Percentiles rank a stretch among this genome's conserved stretches.
Evolutionary conservation across 2,329 filamentous ascomycete genomes (phyloP).

Genomic region (Neofusicoccum laricinum): DNA sequence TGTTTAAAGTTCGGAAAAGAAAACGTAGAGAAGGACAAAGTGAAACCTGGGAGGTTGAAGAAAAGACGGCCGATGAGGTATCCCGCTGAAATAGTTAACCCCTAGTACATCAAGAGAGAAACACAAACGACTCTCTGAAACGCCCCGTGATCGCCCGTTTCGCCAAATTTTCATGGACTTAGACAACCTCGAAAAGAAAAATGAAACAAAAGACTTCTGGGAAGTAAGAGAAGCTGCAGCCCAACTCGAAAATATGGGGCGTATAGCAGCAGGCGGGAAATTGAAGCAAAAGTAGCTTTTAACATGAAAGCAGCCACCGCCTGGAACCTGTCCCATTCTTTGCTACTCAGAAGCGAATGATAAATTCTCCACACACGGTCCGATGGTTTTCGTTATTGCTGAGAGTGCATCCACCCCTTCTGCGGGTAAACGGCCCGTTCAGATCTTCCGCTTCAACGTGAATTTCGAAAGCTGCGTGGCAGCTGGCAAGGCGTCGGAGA

Average conservation of each 20-base stretch:
- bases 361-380: background rate
- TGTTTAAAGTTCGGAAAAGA: background rate
- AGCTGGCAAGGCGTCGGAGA: conserved; percentile 46
- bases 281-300: background rate
- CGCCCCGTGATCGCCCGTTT: conserved; percentile 5
- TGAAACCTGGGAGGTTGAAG: background rate
- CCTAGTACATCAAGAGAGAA: conserved; percentile 7
- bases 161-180: conserved; percentile 8
- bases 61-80: conserved; percentile 4
- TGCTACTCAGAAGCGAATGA: background rate
- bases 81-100: background rate
- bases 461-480: conserved; percentile 38
- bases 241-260: background rate
- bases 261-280: background rate
- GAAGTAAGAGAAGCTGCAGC: background rate
- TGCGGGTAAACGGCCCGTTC: background rate
- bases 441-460: conserved; percentile 43
- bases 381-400: conserved; percentile 1
- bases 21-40: background rate
- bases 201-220: background rate
- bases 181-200: conserved; percentile 7
- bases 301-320: background rate
- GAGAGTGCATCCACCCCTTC: background rate
- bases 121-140: background rate
- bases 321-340: background rate